These are phyloP conservation scores for Kwoniella sp. DNA, from an alignment of 768 basidiomycete genomes.

Conservation along the genomic window DNA sequence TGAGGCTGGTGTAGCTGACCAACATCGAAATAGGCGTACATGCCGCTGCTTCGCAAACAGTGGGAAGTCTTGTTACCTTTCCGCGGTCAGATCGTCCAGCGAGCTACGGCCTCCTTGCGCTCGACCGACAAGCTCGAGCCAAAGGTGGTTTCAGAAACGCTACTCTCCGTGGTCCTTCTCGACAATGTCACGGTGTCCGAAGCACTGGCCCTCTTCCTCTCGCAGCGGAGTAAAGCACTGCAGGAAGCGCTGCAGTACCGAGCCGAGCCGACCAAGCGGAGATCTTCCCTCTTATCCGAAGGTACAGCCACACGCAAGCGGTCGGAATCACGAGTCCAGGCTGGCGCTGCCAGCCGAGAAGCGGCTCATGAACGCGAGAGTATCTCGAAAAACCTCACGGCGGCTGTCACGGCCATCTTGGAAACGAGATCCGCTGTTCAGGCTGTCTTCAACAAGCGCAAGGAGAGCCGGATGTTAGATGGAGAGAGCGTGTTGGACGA, in stretches of 20 bases:
- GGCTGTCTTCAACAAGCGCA: conserved; percentile 21
- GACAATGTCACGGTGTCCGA: conserved; percentile 77
- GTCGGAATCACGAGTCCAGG: conserved; percentile 18
- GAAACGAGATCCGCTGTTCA: conserved; percentile 26
- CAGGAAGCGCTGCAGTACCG: conserved; percentile 32
- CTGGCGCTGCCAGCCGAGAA: conserved; percentile 11
- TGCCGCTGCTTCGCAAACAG: conserved; percentile 83
- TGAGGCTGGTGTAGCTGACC: neutral
- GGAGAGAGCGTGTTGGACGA: conserved; percentile 35
- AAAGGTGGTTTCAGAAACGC: conserved; percentile 60
- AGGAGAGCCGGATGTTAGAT: neutral
- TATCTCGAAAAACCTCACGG: conserved; percentile 21
- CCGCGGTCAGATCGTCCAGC: conserved; percentile 79
- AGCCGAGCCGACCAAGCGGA: conserved; percentile 3
- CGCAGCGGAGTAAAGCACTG: conserved; percentile 54
- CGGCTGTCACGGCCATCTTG: conserved; percentile 26
- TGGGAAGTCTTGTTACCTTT: conserved; percentile 88
- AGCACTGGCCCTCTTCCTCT: conserved; percentile 64
- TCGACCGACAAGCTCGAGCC: conserved; percentile 55
- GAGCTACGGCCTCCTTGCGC: conserved; percentile 76
- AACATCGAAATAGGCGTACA: conserved; percentile 74
- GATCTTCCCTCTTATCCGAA: no score
- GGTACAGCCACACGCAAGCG: conserved; percentile 1
- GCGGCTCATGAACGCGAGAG: conserved; percentile 18
- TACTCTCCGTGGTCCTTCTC: conserved; percentile 79